These are phyloP conservation scores for Leccinum subfulvum DNA, from an alignment of 1,284 basidiomycete genomes.

Conservation along the genomic window DNA sequence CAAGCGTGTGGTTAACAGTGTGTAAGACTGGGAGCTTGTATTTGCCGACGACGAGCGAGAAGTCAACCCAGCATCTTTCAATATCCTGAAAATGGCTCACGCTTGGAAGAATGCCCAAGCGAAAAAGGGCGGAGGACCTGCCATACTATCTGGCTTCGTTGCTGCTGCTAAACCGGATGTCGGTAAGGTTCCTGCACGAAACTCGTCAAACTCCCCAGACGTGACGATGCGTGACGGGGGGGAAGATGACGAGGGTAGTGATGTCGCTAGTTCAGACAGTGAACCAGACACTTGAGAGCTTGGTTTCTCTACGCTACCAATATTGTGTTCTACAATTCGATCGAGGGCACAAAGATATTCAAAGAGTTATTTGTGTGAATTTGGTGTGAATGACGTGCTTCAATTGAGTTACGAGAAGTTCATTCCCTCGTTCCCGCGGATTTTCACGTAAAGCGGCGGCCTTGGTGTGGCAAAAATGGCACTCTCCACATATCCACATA, in stretches of 20 bases:
- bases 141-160: slow-evolving; percentile 44
- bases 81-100: slow-evolving; percentile 91
- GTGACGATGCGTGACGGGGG: slow-evolving; percentile 20
- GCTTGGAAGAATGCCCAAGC: slow-evolving; percentile 72
- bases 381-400: not conserved
- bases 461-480: not conserved
- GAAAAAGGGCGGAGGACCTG: slow-evolving; percentile 33
- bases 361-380: not conserved
- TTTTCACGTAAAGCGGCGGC: not conserved
- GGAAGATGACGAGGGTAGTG: slow-evolving; percentile 35
- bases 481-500: not conserved
- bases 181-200: slow-evolving; percentile 11
- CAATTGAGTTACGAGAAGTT: not conserved
- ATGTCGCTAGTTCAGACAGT: slow-evolving; percentile 45
- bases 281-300: slow-evolving; percentile 21
- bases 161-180: slow-evolving; percentile 34
- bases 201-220: slow-evolving; percentile 14
- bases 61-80: slow-evolving; percentile 88
- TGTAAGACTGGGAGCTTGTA: slow-evolving; percentile 86
- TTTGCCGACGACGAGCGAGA: slow-evolving; percentile 95
- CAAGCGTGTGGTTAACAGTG: slow-evolving; percentile 1
- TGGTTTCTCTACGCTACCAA: not conserved
- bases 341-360: not conserved
- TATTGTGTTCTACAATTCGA: not conserved
- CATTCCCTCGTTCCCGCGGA: not conserved